Evolutionary conservation across 2,329 filamentous ascomycete genomes (phyloP).

Genomic region (Colletotrichum limetticola): DNA sequence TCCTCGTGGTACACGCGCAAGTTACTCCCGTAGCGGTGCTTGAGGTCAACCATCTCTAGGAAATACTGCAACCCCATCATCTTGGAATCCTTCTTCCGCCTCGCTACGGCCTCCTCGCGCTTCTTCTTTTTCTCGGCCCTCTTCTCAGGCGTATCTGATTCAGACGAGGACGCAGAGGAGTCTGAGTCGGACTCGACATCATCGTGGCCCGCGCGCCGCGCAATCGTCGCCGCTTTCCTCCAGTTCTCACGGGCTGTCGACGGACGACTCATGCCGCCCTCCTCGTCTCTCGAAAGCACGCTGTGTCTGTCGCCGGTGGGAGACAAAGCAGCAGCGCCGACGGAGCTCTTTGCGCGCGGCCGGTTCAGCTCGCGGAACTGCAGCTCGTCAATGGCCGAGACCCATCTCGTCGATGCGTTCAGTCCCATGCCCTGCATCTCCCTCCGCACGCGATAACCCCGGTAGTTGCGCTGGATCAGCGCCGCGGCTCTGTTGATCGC

Average conservation of each 20-base stretch:
- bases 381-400: conserved; percentile 70
- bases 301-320: conserved; percentile 27
- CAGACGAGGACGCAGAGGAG: conserved; percentile 43
- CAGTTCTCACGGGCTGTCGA: conserved; percentile 73
- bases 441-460: conserved; percentile 79
- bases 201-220: conserved; percentile 77
- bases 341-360: conserved; percentile 51
- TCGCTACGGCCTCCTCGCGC: conserved; percentile 61
- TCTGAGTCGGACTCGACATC: conserved; percentile 60
- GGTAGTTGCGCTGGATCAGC: conserved; percentile 77
- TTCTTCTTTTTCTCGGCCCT: conserved; percentile 50
- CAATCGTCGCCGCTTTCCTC: conserved; percentile 78
- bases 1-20: conserved; percentile 83
- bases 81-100: conserved; percentile 74
- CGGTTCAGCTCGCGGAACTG: conserved; percentile 63
- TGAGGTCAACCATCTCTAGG: conserved; percentile 83
- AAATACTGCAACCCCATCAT: conserved; percentile 91
- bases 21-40: conserved; percentile 89
- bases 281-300: conserved; percentile 25
- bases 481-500: conserved; percentile 58
- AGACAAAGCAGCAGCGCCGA: conserved; percentile 36
- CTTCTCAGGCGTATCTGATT: conserved; percentile 49
- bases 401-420: conserved; percentile 77
- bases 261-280: conserved; percentile 33
- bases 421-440: conserved; percentile 76